Evolutionary conservation across 2,329 filamentous ascomycete species (phyloP), one percentile per base, ranked within the genome.

Genomic region (Ophiosphaerella herpotricha): DNA sequence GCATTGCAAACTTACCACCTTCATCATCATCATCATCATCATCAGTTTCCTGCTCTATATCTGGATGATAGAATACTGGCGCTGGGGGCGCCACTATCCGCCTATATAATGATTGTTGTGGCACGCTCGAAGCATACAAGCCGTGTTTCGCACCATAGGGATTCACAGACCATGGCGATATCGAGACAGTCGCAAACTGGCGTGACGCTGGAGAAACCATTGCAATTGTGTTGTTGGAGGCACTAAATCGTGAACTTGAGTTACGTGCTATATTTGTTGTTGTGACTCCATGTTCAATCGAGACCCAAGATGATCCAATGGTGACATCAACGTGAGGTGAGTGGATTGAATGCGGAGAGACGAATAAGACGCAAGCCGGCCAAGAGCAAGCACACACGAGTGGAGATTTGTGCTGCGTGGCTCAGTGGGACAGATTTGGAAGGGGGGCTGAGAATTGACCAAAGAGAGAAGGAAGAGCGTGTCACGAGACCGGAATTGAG

Each of bases 241-340:
- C 57, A 46, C 60, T 60, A 56, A 50, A 53, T 57, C 58, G 44
- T 57, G 63, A 48, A 57, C 61, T 49, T 56, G 63, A 68, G 58
- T 59, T 69, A 71, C 63, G 58, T 57, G 62, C 59, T 68, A 65
- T 64, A 59, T 58, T 52, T 60, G 61, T 61, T 40, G 52, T 59
- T 52, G 59, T 54, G 46, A 55, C 57, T 63, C 65, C 69, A 73
- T 73, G 60, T 57, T 58, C 53, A 65, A 54, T 63, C 62, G 51
- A 63, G 26, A 59, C 57, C 57, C 42, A 54, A 48, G 62, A 58
- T 57, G 50, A 57, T 50, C 60, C 63, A 70, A 66, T 69, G 53
- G 67, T 61, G 54, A 67, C 62, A 67, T 69, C 55, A 64, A 72
- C 64, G 68, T 72, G 68, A 66, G 64, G 62, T 62, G 58, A 55